Conservation (phyloP, 805 yeast species). For the Candida nonsorbophila region DNA sequence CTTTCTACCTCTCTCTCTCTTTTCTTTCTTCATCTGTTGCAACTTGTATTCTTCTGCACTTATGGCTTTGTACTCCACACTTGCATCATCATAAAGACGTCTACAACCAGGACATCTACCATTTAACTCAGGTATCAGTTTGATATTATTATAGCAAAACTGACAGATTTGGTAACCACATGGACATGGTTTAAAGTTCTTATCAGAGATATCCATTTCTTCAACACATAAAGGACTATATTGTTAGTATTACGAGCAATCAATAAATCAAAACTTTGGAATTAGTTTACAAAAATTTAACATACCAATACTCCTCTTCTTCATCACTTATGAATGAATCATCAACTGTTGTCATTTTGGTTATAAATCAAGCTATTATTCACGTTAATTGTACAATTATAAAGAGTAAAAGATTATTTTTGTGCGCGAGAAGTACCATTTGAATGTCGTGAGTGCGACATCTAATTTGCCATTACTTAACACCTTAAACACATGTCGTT, state of each 20-base stretch:
- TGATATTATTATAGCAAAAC: slow-evolving; percentile 94
- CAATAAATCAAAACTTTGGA: too few species aligned
- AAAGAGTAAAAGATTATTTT: too few species aligned
- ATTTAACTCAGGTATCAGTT: slow-evolving; percentile 91
- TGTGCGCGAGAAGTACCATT: too few species aligned
- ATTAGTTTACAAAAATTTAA: slow-evolving; percentile 8
- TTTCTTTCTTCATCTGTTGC: slow-evolving; percentile 76
- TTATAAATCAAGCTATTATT: too few species aligned
- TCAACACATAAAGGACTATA: slow-evolving; percentile 89
- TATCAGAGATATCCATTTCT: slow-evolving; percentile 95
- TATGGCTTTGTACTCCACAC: slow-evolving; percentile 79
- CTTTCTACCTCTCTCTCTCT: slow-evolving; percentile 75
- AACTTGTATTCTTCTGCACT: slow-evolving; percentile 82
- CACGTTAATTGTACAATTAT: too few species aligned
- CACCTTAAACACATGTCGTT: slow-evolving; percentile 29
- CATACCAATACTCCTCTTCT: slow-evolving; percentile 70
- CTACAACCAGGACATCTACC: slow-evolving; percentile 99
- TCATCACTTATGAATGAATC: slow-evolving; percentile 70
- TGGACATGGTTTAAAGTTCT: slow-evolving; percentile 97
- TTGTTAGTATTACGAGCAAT: too few species aligned
- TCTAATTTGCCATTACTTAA: too few species aligned
- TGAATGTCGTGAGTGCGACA: too few species aligned
- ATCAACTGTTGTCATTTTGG: slow-evolving; percentile 27
- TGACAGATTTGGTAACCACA: slow-evolving; percentile 99
- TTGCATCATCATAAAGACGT: slow-evolving; percentile 86